phyloP scores from a whole-genome alignment of 768 basidiomycete species.

The Tylopilus sp. region DNA sequence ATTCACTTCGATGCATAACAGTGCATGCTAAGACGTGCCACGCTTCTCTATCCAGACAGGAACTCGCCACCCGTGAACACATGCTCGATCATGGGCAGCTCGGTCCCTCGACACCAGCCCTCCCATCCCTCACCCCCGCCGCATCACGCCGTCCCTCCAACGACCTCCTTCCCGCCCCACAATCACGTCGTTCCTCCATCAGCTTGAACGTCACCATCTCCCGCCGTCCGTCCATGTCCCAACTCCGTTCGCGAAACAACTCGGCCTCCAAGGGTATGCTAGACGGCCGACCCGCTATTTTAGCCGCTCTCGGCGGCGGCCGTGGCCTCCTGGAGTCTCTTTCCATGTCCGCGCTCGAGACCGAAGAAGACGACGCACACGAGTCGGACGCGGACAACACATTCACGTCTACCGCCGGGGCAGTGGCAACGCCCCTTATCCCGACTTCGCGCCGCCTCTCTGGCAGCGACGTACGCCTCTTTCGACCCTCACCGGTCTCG shows the following conservation, averaged over 20 bases:
- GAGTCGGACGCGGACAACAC: slow-evolving; percentile 20
- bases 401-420: background rate
- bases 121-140: slow-evolving; percentile 42
- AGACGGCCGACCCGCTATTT: slow-evolving; percentile 22
- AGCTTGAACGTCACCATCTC: slow-evolving; percentile 31
- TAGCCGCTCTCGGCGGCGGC: slow-evolving; percentile 25
- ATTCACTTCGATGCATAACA: background rate
- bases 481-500: slow-evolving; percentile 21
- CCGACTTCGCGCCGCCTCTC: slow-evolving; percentile 10
- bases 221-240: slow-evolving; percentile 24
- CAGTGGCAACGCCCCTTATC: background rate
- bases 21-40: background rate
- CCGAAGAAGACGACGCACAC: slow-evolving; percentile 36
- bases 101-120: slow-evolving; percentile 60
- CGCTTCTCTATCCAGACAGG: slow-evolving; percentile 43
- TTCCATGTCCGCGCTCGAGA: slow-evolving; percentile 53
- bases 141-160: slow-evolving; percentile 43
- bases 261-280: slow-evolving; percentile 15
- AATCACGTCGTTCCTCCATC: slow-evolving; percentile 20
- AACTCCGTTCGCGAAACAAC: slow-evolving; percentile 22
- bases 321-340: slow-evolving; percentile 39
- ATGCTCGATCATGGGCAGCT: slow-evolving; percentile 89
- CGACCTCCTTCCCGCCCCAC: slow-evolving; percentile 9
- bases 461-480: slow-evolving; percentile 6
- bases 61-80: slow-evolving; percentile 86